phyloP scores from a whole-genome alignment of 768 basidiomycete genomes.

The Lentinula sp. region DNA sequence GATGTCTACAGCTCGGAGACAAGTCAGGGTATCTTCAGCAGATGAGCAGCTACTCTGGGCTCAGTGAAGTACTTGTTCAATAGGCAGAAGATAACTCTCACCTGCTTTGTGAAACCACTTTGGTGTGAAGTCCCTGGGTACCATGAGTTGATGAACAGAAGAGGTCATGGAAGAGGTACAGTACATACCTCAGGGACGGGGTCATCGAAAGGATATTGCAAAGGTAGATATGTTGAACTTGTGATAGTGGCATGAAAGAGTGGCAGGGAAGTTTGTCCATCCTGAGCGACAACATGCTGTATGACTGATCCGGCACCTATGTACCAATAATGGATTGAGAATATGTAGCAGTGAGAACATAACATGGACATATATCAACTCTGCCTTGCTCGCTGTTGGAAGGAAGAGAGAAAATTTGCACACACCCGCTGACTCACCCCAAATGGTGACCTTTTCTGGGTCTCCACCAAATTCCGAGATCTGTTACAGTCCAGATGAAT shows the following conservation, averaged over 20 bases:
- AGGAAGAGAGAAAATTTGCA: not conserved
- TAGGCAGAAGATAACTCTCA: constrained; percentile 13
- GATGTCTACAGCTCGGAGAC: constrained; percentile 30
- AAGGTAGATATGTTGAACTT: constrained; percentile 38
- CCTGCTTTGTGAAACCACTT: constrained; percentile 29
- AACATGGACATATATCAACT: not conserved
- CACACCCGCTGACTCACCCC: constrained; percentile 36
- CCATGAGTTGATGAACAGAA: not conserved
- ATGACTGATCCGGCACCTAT: constrained; percentile 42
- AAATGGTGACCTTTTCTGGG: constrained; percentile 31
- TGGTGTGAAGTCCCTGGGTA: constrained; percentile 23
- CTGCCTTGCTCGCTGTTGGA: too few relatives aligned
- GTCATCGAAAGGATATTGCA: constrained; percentile 40
- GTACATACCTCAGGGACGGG: constrained; percentile 28
- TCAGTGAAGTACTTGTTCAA: not conserved
- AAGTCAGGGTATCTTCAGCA: constrained; percentile 26
- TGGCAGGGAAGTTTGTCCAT: constrained; percentile 36
- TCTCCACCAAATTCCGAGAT: constrained; percentile 40
- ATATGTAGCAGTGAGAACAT: not conserved
- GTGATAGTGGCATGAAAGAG: constrained; percentile 38
- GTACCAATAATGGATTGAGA: not conserved
- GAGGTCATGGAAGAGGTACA: not conserved
- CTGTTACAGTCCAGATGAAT: constrained; percentile 1
- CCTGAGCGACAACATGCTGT: constrained; percentile 41
- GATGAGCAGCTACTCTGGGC: constrained; percentile 33